Base-by-base conservation (phyloP, 2,329 filamentous ascomycete genomes). In the Blastomyces gilchristii region DNA sequence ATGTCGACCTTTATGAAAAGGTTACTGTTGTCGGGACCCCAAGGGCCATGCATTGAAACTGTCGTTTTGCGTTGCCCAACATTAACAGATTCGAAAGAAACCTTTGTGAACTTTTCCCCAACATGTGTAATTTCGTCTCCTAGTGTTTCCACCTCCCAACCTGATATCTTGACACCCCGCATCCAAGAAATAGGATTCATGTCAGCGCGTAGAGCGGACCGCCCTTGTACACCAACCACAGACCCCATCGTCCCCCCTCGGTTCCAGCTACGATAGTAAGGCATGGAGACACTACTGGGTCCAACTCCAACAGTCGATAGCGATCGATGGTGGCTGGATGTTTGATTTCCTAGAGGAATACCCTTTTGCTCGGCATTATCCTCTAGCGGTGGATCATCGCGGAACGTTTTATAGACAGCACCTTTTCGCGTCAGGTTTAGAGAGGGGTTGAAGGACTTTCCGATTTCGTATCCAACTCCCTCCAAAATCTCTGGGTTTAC, bases 401-500 rank as follows among this genome's bases (percentile, higher is more conserved):
- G 86, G 70, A 93, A 97, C 0, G 90, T 93, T 73, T 88, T 90
- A 78, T 97, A 97, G 2, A 82, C 78, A 6, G 92, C 91, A 12
- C 91, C 91, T 72, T 87, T 87, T n/a, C 92, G 85, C 14, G 91
- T 96, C 52, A 92, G 78, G 61, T 84, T 87, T 11, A 92, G 77
- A 39, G 83, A 86, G 49, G 85, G 85, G 7, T 82, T 82, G 25
- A 87, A 83, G 3, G 82, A 81, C 60, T 80, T 82, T 4, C 89
- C 90, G 71, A 87, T 90, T 56, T 85, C 79, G 71, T 90, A 89
- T 2, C 90, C 90, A 18, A 95, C 87, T 1, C 83, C 80, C 63
- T 84, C 80, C 0, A 94, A 78, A 39, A 86, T 79, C 34, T 85
- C 78, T 0, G 84, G 77, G 50, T 90, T 83, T 25, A 91, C 83